Percentiles rank a stretch among this genome's conserved stretches.
Conservation (phyloP, 495 filamentous ascomycete species). For the Hyaloscypha finlandica region DNA sequence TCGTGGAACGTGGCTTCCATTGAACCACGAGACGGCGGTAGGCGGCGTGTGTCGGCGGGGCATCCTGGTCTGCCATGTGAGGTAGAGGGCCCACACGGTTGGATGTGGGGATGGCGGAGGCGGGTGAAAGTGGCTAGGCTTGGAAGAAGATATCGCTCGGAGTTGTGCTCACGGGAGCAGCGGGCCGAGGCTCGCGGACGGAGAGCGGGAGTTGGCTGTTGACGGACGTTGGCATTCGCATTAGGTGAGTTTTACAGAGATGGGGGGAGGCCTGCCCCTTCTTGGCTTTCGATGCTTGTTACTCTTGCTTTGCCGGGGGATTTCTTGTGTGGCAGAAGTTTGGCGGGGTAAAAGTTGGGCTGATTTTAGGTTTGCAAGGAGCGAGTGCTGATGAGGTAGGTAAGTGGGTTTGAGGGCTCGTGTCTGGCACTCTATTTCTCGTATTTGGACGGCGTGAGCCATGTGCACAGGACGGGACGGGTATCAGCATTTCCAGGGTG, state of each 20-base stretch:
- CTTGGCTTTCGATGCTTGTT: no score
- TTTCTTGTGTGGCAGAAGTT: no score
- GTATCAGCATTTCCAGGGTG: background rate
- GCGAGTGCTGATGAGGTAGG: background rate
- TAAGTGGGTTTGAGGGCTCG: background rate
- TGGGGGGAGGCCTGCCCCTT: no score
- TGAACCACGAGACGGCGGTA: background rate
- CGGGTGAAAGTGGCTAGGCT: background rate
- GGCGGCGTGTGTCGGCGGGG: background rate
- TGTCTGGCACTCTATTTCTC: background rate
- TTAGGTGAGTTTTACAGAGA: background rate
- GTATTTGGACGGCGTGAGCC: background rate
- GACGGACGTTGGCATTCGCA: background rate
- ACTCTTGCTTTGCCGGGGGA: no score
- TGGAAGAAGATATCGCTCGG: no score
- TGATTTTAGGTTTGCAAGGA: conserved; percentile 1
- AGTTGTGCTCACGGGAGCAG: background rate
- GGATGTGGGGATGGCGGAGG: background rate
- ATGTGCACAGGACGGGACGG: background rate
- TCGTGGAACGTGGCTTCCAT: background rate
- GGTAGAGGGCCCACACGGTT: background rate
- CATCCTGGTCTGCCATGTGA: background rate
- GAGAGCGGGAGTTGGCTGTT: background rate
- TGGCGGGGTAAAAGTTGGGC: background rate
- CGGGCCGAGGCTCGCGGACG: background rate